Base-by-base conservation (phyloP, 225 moss, liverwort and hornwort species). In the Physcomitrium patens region DNA sequence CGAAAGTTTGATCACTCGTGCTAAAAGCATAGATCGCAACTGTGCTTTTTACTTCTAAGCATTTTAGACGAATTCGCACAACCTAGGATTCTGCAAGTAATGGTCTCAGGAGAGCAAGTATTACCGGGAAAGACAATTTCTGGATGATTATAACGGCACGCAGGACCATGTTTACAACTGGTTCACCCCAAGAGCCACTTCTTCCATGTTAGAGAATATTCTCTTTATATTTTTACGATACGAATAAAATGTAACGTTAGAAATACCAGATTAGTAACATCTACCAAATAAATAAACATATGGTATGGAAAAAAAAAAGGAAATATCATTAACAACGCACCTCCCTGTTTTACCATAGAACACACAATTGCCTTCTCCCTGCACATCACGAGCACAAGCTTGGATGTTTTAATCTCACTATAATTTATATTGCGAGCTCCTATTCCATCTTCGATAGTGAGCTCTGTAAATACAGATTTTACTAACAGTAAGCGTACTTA, bases 301-400 rank as follows among this genome's bases (percentile, higher is more conserved):
- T 45, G 11, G 4, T 52, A 3, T 8, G 0, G 1, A 9, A 0
- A 10, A 15, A 31, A 0, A 46, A 13, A 27, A 6, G 7, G n/a
- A 9, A 8, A 1, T 44, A 31, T 44, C 0, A 28, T 2, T 0
- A 65, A 61, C n/a, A 52, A 65, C n/a, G 16, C 69, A 95, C 97
- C 95, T 95, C 76, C 97, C 95, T 41, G 97, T 95, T 84, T 99
- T 99, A 48, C 90, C 71, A 81, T 93, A 99, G 63, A 80, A 95
- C 10, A 89, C 90, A 80, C 97, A 99, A 49, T 95, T 95, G 17
- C 86, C 79, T 9, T 93, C 94, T 0, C 70, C 83, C 97, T 99
- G 77, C 86, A 89, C 37, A 80, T 69, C 11, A 42, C 52, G 68
- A 78, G 10, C 1, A 75, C 0, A 50, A 49, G 22, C 41, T 67